phyloP scores from a whole-genome alignment of 2,329 filamentous ascomycete species.

The Xylariaceae sp. region DNA sequence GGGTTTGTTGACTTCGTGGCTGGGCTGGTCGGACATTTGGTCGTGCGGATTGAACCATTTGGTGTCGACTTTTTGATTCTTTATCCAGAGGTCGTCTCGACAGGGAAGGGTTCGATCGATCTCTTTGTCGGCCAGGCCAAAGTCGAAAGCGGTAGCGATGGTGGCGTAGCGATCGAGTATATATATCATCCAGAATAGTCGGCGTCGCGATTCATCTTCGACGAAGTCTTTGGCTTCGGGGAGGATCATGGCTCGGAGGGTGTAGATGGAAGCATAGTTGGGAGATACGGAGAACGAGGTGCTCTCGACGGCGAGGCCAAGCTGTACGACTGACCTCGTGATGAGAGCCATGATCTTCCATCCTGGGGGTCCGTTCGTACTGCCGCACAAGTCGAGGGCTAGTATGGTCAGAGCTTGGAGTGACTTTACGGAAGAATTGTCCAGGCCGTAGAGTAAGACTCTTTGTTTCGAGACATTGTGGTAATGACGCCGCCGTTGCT shows the following conservation, averaged over 20 bases:
- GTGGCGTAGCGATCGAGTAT: conserved; percentile 85
- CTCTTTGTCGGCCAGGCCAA: conserved; percentile 81
- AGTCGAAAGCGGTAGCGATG: conserved; percentile 86
- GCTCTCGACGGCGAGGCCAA: conserved; percentile 77
- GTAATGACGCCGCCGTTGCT: conserved; percentile 67
- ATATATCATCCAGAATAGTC: conserved; percentile 94
- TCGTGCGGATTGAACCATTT: conserved; percentile 65
- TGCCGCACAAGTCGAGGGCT: conserved; percentile 77
- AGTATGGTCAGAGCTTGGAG: conserved; percentile 84
- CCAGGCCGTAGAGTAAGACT: conserved; percentile 79
- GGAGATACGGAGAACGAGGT: conserved; percentile 75
- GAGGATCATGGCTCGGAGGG: conserved; percentile 75
- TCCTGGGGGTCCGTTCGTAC: conserved; percentile 81
- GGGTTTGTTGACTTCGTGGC: conserved; percentile 61
- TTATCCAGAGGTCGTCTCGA: conserved; percentile 77
- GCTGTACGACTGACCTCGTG: conserved; percentile 79
- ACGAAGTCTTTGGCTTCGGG: conserved; percentile 80
- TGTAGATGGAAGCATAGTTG: conserved; percentile 80
- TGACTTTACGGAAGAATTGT: conserved; percentile 83
- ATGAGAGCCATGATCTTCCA: conserved; percentile 91
- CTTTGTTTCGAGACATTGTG: conserved; percentile 78
- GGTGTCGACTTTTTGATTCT: conserved; percentile 78
- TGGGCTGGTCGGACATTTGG: conserved; percentile 40
- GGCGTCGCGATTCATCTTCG: conserved; percentile 78
- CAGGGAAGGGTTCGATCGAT: conserved; percentile 84